A percentile compares a stretch with the other conserved stretches of the same genome.
Conservation (phyloP, 208 protist species). For the Leishmania aethiopica region DNA sequence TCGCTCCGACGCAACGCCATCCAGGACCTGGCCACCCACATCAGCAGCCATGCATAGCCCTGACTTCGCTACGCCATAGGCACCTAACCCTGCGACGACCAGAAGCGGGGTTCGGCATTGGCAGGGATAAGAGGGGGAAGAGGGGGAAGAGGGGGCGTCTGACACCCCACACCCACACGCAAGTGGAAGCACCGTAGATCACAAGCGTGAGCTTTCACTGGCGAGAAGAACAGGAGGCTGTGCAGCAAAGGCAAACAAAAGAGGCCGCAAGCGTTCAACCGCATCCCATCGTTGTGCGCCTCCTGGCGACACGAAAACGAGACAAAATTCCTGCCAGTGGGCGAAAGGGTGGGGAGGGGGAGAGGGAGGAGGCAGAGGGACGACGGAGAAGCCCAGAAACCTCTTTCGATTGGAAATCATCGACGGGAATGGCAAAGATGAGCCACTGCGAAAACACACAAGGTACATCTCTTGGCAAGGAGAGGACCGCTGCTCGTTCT, state of each 20-base stretch:
- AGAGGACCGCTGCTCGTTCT: background rate
- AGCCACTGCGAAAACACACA: background rate
- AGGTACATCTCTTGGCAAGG: background rate
- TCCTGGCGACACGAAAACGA: background rate
- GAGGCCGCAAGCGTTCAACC: background rate
- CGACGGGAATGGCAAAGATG: background rate
- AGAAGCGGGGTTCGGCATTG: background rate
- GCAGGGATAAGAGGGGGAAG: background rate
- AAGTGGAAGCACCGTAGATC: background rate
- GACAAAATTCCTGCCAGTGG: background rate
- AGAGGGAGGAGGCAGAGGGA: background rate
- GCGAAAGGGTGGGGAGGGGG: too few relatives aligned
- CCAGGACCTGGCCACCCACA: background rate
- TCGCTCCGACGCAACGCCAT: background rate
- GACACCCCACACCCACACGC: background rate
- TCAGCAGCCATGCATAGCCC: background rate
- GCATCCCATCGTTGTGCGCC: background rate
- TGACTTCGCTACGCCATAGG: background rate
- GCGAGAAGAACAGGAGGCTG: too few relatives aligned
- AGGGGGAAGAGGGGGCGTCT: background rate
- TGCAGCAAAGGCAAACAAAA: background rate
- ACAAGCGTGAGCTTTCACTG: too few relatives aligned
- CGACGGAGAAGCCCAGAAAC: background rate
- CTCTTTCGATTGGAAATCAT: background rate
- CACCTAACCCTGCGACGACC: background rate